Conservation (phyloP, 106 monocot species). For the Acorus gramineus region DNA sequence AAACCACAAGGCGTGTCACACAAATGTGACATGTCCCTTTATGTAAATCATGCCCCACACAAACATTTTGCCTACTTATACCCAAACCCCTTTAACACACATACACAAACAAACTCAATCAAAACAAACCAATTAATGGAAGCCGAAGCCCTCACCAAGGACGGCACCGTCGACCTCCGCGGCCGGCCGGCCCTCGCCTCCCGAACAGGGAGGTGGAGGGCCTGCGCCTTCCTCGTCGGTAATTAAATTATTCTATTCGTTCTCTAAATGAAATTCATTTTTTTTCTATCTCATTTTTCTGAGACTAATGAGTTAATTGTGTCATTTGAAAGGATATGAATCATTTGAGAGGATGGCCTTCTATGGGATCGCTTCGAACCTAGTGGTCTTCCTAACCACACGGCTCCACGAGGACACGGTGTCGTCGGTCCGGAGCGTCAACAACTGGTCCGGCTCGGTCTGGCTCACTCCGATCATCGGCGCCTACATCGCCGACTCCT, state of each 20-base stretch:
- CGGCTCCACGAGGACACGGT: conserved; percentile 56
- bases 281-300: neutral
- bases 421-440: conserved; percentile 45
- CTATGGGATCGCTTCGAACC: conserved; percentile 56
- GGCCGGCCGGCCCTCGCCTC: conserved; percentile 50
- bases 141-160: conserved; percentile 35
- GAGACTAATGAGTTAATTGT: neutral
- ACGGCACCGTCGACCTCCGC: conserved; percentile 61
- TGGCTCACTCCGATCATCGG: conserved; percentile 71
- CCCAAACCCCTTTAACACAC: no score
- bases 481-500: conserved; percentile 64
- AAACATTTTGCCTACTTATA: no score
- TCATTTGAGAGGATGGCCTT: conserved; percentile 77
- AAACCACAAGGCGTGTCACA: no score
- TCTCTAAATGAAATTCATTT: neutral
- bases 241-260: neutral
- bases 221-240: conserved; percentile 67
- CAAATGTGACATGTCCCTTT: no score
- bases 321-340: conserved; percentile 38
- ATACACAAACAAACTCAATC: no score
- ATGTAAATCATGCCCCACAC: no score
- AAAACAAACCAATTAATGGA: conserved; percentile 16
- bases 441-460: conserved; percentile 66
- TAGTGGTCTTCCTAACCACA: conserved; percentile 59
- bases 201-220: conserved; percentile 57